Evolutionary conservation across 2,329 filamentous ascomycete genomes (phyloP).

Genomic region (Byssochlamys sp.): DNA sequence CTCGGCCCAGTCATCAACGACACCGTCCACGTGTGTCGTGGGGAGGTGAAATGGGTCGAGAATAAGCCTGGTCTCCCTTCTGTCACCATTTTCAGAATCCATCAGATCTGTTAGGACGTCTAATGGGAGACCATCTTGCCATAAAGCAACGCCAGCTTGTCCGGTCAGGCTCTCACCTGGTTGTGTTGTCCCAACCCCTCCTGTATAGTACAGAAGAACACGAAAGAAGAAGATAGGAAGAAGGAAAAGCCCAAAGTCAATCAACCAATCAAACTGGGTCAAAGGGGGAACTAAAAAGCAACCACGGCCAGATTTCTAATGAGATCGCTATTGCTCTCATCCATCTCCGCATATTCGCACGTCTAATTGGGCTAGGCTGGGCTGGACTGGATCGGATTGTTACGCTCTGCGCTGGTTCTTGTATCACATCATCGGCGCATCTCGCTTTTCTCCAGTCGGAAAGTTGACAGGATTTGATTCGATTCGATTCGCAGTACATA

Average conservation of each 20-base stretch:
- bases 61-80: background rate
- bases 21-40: conserved; percentile 30
- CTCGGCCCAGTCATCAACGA: background rate
- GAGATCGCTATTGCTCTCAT: too few species aligned
- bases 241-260: too few species aligned
- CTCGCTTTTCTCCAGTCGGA: background rate
- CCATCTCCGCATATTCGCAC: background rate
- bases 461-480: background rate
- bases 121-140: too few species aligned
- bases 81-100: background rate
- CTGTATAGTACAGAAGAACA: too few species aligned
- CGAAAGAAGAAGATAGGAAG: too few species aligned
- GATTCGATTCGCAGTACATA: background rate
- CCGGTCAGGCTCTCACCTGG: too few species aligned
- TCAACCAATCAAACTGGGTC: too few species aligned
- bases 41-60: conserved; percentile 30
- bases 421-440: background rate
- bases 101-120: background rate
- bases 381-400: background rate
- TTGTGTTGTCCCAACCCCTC: too few species aligned
- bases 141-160: too few species aligned
- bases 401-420: background rate
- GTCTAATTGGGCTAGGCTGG: background rate
- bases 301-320: too few species aligned
- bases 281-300: too few species aligned